Evolutionary conservation across 352 stramenopile genomes (phyloP).

Genomic region (Globisporangium cystogenes): DNA sequence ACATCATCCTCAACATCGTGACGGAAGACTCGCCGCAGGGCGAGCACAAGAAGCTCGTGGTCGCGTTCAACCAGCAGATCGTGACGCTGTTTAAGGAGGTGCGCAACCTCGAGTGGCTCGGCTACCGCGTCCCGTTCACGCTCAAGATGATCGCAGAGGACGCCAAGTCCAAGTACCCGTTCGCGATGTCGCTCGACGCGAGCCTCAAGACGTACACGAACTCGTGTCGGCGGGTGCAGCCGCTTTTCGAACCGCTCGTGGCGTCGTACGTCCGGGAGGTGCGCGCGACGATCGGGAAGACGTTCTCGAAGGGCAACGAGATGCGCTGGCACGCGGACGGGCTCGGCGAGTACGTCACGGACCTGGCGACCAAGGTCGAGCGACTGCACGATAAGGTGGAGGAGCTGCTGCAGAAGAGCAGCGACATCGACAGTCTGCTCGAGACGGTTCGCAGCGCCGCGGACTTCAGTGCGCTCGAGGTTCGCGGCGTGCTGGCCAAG

Average conservation of each 20-base stretch:
- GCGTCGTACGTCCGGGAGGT: conserved; percentile 78
- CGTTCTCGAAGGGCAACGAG: conserved; percentile 85
- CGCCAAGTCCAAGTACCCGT: conserved; percentile 95
- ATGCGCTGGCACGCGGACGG: conserved; percentile 88
- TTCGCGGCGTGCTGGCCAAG: conserved; percentile 66
- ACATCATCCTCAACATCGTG: conserved; percentile 88
- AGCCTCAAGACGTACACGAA: conserved; percentile 94
- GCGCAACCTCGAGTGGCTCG: conserved; percentile 97
- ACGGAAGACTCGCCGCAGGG: conserved; percentile 71
- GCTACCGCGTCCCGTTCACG: conserved; percentile 95
- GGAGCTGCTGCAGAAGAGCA: conserved; percentile 91
- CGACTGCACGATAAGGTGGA: conserved; percentile 98
- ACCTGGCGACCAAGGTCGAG: conserved; percentile 91
- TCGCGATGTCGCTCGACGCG: conserved; percentile 95
- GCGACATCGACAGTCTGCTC: conserved; percentile 91
- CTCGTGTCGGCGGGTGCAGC: conserved; percentile 71
- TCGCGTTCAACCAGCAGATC: conserved; percentile 97
- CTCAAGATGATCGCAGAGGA: conserved; percentile 95
- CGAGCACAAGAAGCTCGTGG: conserved; percentile 72
- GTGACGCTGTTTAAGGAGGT: conserved; percentile 99
- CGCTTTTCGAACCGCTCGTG: conserved; percentile 76
- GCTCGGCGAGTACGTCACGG: conserved; percentile 81
- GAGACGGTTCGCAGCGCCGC: conserved; percentile 50
- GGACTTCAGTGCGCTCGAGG: conserved; percentile 47
- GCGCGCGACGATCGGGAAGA: conserved; percentile 83